Percentiles rank a stretch among this genome's conserved stretches.
Evolutionary conservation across 148 eudicot species (phyloP).

Genomic region (Rhododendron mucronatum): DNA sequence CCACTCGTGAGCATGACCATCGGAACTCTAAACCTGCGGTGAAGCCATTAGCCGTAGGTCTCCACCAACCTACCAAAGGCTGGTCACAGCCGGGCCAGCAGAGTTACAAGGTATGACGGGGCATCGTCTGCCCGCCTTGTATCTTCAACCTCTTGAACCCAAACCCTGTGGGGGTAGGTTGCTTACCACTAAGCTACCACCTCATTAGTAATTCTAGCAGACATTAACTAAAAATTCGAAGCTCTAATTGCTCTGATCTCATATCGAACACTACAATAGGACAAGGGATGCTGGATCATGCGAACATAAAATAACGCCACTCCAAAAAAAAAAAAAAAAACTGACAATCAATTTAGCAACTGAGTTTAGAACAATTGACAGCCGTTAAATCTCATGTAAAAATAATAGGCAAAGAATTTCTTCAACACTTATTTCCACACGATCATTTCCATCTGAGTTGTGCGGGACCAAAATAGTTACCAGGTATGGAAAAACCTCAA

Average conservation of each 20-base stretch:
- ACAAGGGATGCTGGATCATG: background rate
- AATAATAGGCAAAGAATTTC: conserved; percentile 3
- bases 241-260: background rate
- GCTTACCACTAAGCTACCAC: background rate
- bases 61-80: background rate
- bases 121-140: background rate
- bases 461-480: background rate
- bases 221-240: background rate
- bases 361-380: background rate
- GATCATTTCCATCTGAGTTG: background rate
- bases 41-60: background rate
- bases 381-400: background rate
- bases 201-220: background rate
- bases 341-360: background rate
- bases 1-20: background rate
- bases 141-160: background rate
- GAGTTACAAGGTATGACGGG: background rate
- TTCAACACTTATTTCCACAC: conserved; percentile 10
- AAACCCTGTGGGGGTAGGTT: background rate
- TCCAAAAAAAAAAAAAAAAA: too few species aligned
- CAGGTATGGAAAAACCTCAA: background rate
- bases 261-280: background rate
- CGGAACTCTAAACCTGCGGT: background rate
- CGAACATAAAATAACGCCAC: background rate
- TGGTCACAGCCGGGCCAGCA: background rate